Conservation (phyloP, 2,329 filamentous ascomycete species). For the Penicillium corylophilum region DNA sequence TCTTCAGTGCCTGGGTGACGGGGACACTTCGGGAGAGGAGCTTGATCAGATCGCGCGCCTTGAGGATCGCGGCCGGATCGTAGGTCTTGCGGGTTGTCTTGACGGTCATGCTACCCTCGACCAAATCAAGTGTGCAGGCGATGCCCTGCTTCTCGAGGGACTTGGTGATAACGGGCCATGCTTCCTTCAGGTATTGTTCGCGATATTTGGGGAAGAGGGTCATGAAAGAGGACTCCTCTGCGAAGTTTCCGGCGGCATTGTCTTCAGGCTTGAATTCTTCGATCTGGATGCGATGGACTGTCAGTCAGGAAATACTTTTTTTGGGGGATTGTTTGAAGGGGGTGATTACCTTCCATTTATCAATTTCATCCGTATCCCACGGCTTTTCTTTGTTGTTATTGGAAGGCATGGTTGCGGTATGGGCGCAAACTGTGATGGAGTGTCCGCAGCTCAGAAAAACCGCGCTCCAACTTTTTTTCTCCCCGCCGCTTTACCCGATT, state of each 20-base stretch:
- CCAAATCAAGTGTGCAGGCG: constrained; percentile 86
- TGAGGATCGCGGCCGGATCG: constrained; percentile 89
- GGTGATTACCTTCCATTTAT: constrained; percentile 80
- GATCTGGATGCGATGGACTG: constrained; percentile 50
- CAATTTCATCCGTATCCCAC: constrained; percentile 95
- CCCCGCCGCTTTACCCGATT: constrained; percentile 25
- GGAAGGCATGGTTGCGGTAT: constrained; percentile 66
- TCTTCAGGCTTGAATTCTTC: constrained; percentile 83
- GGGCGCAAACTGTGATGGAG: constrained; percentile 12
- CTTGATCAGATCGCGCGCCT: constrained; percentile 92
- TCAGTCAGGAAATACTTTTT: not conserved
- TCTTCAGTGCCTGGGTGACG: constrained; percentile 68
- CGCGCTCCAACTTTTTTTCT: constrained; percentile 28
- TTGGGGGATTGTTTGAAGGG: not conserved
- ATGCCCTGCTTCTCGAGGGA: constrained; percentile 84
- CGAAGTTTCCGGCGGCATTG: constrained; percentile 81
- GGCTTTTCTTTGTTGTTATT: constrained; percentile 88
- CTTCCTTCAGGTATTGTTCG: constrained; percentile 87
- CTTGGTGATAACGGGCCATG: constrained; percentile 88
- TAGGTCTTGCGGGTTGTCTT: constrained; percentile 90
- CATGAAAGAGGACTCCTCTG: constrained; percentile 86
- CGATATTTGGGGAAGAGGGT: constrained; percentile 92
- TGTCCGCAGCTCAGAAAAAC: constrained; percentile 24
- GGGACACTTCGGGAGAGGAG: constrained; percentile 88
- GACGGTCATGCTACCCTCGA: constrained; percentile 95